A percentile compares a stretch with the other conserved stretches of the same genome.
Evolutionary conservation across 1,284 basidiomycete genomes (phyloP).

Genomic region (Rhodofomes roseus): DNA sequence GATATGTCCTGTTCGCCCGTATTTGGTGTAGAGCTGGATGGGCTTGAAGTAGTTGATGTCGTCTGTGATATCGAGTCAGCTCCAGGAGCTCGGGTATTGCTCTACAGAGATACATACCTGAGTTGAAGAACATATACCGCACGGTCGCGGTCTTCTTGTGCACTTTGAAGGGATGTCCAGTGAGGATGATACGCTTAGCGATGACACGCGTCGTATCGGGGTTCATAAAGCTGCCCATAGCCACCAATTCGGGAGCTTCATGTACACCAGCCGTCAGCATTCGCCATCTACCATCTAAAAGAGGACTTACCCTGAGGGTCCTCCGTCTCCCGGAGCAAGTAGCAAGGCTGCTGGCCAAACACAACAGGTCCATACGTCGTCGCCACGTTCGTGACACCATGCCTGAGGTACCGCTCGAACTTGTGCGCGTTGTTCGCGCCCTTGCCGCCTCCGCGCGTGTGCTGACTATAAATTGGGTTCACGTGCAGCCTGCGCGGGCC

Average conservation of each 20-base stretch:
- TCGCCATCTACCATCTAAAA: background rate
- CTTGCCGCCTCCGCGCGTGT: slow-evolving; percentile 84
- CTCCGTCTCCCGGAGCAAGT: slow-evolving; percentile 66
- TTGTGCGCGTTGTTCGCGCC: slow-evolving; percentile 97
- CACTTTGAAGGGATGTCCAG: slow-evolving; percentile 96
- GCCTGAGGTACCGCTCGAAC: slow-evolving; percentile 90
- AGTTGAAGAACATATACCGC: slow-evolving; percentile 98
- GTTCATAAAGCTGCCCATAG: slow-evolving; percentile 85
- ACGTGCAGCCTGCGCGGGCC: slow-evolving; percentile 85
- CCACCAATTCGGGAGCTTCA: slow-evolving; percentile 81
- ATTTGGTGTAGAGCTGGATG: slow-evolving; percentile 91
- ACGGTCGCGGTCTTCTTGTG: slow-evolving; percentile 98
- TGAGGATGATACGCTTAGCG: slow-evolving; percentile 90
- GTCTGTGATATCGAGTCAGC: slow-evolving; percentile 42
- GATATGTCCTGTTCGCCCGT: slow-evolving; percentile 90
- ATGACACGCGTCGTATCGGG: slow-evolving; percentile 91
- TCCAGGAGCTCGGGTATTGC: background rate
- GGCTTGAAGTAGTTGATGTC: slow-evolving; percentile 95
- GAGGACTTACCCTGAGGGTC: slow-evolving; percentile 55
- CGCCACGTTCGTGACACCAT: slow-evolving; percentile 77
- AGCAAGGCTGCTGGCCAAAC: slow-evolving; percentile 84
- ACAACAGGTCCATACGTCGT: slow-evolving; percentile 88
- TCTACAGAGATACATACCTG: slow-evolving; percentile 42
- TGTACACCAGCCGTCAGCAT: background rate
- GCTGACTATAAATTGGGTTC: slow-evolving; percentile 91